Evolutionary conservation across 75 land plant genomes (phyloP).

Genomic region (Sequoiadendron giganteum): DNA sequence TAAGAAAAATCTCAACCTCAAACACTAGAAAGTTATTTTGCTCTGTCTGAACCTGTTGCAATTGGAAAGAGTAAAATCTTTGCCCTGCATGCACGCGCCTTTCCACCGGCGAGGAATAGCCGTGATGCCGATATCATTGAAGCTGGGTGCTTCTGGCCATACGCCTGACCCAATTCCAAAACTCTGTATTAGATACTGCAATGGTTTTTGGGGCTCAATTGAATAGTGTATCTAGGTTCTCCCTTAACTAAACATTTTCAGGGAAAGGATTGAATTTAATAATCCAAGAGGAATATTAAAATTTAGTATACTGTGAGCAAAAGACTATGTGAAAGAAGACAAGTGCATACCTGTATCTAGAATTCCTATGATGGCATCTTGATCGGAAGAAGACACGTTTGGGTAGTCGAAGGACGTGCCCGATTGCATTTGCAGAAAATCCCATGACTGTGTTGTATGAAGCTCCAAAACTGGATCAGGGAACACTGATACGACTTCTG

Average conservation of each 20-base stretch:
- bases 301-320: too few relatives aligned
- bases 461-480: conserved; percentile 47
- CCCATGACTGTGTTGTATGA: conserved; percentile 89
- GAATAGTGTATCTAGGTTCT: too few relatives aligned
- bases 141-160: conserved; percentile 84
- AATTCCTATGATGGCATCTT: conserved; percentile 67
- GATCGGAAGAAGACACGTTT: conserved; percentile 7
- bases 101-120: conserved; percentile 64
- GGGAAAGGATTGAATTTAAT: too few relatives aligned
- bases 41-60: neutral
- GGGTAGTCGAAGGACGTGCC: neutral
- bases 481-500: conserved; percentile 64
- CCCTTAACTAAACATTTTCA: too few relatives aligned
- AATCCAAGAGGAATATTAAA: too few relatives aligned
- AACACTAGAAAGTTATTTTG: neutral
- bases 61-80: conserved; percentile 48
- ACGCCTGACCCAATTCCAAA: conserved; percentile 38
- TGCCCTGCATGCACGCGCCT: conserved; percentile 67
- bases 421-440: conserved; percentile 47
- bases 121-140: conserved; percentile 47
- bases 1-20: neutral
- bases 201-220: too few relatives aligned
- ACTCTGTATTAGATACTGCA: too few relatives aligned
- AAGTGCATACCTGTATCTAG: conserved; percentile 64
- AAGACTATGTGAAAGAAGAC: too few relatives aligned